Evolutionary conservation across 2,329 filamentous ascomycete species (phyloP), one percentile per base, ranked within the genome.

Genomic region (Microdochium trichocladiopsis): DNA sequence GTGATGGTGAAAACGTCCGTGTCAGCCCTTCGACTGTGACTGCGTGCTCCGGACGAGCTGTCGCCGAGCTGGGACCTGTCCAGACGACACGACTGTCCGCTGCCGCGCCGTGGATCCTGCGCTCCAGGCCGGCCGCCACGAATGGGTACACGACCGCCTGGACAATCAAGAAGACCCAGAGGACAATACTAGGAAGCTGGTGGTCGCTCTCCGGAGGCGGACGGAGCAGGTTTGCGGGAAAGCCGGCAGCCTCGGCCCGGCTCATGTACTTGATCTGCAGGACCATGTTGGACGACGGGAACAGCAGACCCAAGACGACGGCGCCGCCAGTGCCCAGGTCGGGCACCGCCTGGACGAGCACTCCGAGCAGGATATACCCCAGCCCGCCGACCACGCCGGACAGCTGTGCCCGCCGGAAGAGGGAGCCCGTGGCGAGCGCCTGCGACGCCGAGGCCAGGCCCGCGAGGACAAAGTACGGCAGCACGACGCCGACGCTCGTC

Each of bases 361-460:
- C 88, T 14, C 87, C 91, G 1, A 96, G 75, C 2, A 95, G 70
- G 25, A 95, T 78, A 11, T 82, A 85, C 21, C 82, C 70, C 22
- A 96, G 84, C 8, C 87, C 86, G 41, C 89, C 79, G 0, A 83
- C 83, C 56, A 95, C 92, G 25, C 93, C 92, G 52, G 88, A 94
- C 3, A 96, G 80, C 66, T 96, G 92, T 0, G 92, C 86, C 63
- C 86, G 92, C 60, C 82, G 87, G 75, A 96, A 96, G 61, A 96
- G 87, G 8, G 88, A 82, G 0, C 87, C 90, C 23, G 87, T 87
- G 37, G 95, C 78, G 51, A 96, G 82, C 1, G 90, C 88, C 66
- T 91, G 87, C 45, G 88, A 94, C 0, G 87, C 82, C 48, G 95
- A 73, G 2, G 90, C 80, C 3, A 94, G 72, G 5, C 91, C 92